Base-by-base conservation (phyloP, 2,329 filamentous ascomycete species). In the Aspergillus intermedius region DNA sequence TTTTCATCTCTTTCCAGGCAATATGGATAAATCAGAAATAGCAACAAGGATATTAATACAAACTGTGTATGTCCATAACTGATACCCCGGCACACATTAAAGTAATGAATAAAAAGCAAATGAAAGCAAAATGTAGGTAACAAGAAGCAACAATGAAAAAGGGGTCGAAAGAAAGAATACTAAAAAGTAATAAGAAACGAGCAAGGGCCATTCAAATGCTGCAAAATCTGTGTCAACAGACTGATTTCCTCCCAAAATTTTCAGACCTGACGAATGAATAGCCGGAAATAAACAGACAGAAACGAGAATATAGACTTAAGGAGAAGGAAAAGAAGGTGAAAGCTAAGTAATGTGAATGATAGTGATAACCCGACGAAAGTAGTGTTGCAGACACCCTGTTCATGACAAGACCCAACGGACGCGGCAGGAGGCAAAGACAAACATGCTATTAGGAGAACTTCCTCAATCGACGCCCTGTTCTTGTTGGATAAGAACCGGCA, bases 21-120 rank as follows among this genome's bases (percentile, higher is more conserved):
- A 43, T 43, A 30, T 25, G 41, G 5, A 17, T 40, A 40, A 40
- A 40, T 4, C 25, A 30, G 34, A n/a, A 40, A 40, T 40, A 10
- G 17, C 19, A 40, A 40, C 6, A 12, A 40, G 17, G 17, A 25
- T 43, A 43, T 13, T 43, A 43, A 30, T 28, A 43, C 41, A 43
- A 25, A 15, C 22, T 28, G 41, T n/a, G 15, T 43, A 43, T 43
- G 25, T 47, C 45, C 46, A 40, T 21, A 21, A 49, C 45, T 42
- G 19, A 41, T 46, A 46, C 43, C 50, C 45, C 45, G 25, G 42
- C 49, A 49, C 37, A 53, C 35, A 55, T 56, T 59, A 57, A 58
- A 59, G 12, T 28, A 37, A 17, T 15, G 17, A 28, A 37, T 32
- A 42, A 25, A 42, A 21, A 21, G 25, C 13, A n/a, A 42, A 13